Base-by-base conservation (phyloP, 371 early-diverging fungal genomes). In the Haplosporangium sp. region DNA sequence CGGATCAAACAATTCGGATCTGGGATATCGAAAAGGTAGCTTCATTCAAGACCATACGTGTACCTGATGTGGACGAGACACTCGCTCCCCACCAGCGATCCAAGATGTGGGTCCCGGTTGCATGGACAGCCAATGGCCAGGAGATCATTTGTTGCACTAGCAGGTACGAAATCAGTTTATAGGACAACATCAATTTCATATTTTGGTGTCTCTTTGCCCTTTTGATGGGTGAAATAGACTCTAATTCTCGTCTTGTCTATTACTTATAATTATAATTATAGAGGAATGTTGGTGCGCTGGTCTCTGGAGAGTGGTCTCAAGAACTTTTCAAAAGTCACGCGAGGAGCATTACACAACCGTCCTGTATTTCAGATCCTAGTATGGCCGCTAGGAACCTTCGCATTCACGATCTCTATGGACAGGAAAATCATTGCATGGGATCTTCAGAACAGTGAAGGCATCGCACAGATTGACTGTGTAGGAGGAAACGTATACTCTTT, bases 1-100 rank as follows among this genome's bases (percentile, higher is more conserved):
- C 75, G 23, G 83, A 83, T 59, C 72, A 75, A 54, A 82, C 82
- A 4, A 69, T 83, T 9, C 65, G 80, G 29, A 53, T 82, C 16
- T 83, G 83, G 83, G 69, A 82, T 56, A 57, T 82, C 10, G 69
- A 77, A 23, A 77, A 56, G 11, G 65, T 62, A 14, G 12, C 21
- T 2, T 37, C 65, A 12, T 38, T 29, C n/a, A 54, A 48, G 18
- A 40, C 65, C 5, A 40, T 68, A n/a, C 36, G 23, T 7, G 18
- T 68, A 6, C 79, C 79, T 1, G 79, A 72, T 0, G 20, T 29
- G 8, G 66, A 68, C 13, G 38, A 55, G 1, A 67, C 54, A 13
- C 20, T 55, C 5, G 55, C 53, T 0, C 51, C 61, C 0, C 18
- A 60, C 18, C 61, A 54, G 37, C 57, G 60, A 18, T 57, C 61